Conservation (phyloP, 345 rosid genomes). For the Theobroma cacao region DNA sequence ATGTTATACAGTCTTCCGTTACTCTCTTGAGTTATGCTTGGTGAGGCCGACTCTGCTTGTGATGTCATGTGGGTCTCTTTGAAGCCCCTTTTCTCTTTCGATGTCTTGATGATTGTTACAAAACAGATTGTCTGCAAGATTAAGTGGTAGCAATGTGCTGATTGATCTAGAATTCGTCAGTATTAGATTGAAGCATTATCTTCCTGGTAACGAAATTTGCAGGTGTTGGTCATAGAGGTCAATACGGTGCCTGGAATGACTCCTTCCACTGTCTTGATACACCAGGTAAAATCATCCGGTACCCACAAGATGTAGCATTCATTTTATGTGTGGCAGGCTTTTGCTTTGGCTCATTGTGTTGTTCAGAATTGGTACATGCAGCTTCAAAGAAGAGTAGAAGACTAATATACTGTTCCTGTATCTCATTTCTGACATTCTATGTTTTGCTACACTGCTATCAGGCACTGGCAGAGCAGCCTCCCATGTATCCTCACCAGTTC, state of each 20-base stretch:
- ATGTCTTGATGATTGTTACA: not conserved
- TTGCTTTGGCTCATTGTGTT: not conserved
- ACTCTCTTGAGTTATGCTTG: not conserved
- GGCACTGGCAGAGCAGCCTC: slow-evolving; percentile 89
- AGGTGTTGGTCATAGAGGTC: slow-evolving; percentile 88
- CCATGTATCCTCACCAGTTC: slow-evolving; percentile 71
- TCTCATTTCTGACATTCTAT: not conserved
- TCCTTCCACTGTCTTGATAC: slow-evolving; percentile 90
- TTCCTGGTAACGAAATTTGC: slow-evolving; percentile 17
- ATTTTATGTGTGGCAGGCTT: not conserved
- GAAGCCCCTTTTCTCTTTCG: not conserved
- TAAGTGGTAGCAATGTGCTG: not conserved
- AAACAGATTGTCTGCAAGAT: not conserved
- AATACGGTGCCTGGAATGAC: slow-evolving; percentile 98
- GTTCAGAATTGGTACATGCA: not conserved
- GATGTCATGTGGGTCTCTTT: not conserved
- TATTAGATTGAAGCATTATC: not conserved
- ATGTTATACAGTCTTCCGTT: not conserved
- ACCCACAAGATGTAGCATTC: not conserved
- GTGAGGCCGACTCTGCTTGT: not conserved
- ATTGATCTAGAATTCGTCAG: not conserved
- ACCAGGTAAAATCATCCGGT: slow-evolving; percentile 50
- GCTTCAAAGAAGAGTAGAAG: not conserved
- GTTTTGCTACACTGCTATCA: slow-evolving; percentile 22
- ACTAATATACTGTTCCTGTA: not conserved